phyloP scores from a whole-genome alignment of 1,139 yeast species.

The Pichia inconspicua region DNA sequence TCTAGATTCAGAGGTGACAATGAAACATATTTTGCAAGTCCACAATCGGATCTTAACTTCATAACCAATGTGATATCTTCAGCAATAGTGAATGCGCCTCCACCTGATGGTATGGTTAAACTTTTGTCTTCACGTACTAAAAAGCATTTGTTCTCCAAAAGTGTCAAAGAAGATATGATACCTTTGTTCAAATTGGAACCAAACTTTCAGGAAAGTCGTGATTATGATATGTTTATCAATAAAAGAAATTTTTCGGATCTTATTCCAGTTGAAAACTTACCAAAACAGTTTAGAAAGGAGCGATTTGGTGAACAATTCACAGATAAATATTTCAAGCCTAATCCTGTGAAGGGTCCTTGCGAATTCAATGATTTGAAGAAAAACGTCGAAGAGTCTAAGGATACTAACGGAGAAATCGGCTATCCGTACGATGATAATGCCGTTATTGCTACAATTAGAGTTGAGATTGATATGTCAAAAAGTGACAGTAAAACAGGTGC shows the following conservation, averaged over 20 bases:
- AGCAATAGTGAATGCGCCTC: slow-evolving; percentile 89
- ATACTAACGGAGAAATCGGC: slow-evolving; percentile 24
- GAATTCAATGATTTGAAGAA: neutral
- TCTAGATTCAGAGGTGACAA: slow-evolving; percentile 66
- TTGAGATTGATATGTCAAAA: slow-evolving; percentile 54
- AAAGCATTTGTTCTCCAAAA: slow-evolving; percentile 54
- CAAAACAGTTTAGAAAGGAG: slow-evolving; percentile 6
- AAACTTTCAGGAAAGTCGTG: slow-evolving; percentile 28
- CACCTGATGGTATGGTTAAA: slow-evolving; percentile 78
- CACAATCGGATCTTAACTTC: slow-evolving; percentile 66
- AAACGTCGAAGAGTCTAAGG: slow-evolving; percentile 1
- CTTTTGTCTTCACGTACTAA: slow-evolving; percentile 56
- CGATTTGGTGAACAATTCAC: slow-evolving; percentile 5
- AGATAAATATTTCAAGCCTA: slow-evolving; percentile 13
- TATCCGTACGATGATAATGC: slow-evolving; percentile 53
- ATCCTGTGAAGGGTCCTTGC: slow-evolving; percentile 2
- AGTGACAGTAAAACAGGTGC: slow-evolving; percentile 48
- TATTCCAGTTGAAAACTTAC: slow-evolving; percentile 34
- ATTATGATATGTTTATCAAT: slow-evolving; percentile 58
- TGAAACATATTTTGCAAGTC: slow-evolving; percentile 35
- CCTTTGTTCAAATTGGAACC: slow-evolving; percentile 61
- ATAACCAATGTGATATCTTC: slow-evolving; percentile 80
- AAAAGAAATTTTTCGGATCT: slow-evolving; percentile 70
- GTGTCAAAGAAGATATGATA: slow-evolving; percentile 57
- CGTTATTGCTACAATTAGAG: slow-evolving; percentile 61